These are phyloP conservation scores for Galerina marginata DNA, from an alignment of 768 basidiomycete species.

Conservation along the genomic window DNA sequence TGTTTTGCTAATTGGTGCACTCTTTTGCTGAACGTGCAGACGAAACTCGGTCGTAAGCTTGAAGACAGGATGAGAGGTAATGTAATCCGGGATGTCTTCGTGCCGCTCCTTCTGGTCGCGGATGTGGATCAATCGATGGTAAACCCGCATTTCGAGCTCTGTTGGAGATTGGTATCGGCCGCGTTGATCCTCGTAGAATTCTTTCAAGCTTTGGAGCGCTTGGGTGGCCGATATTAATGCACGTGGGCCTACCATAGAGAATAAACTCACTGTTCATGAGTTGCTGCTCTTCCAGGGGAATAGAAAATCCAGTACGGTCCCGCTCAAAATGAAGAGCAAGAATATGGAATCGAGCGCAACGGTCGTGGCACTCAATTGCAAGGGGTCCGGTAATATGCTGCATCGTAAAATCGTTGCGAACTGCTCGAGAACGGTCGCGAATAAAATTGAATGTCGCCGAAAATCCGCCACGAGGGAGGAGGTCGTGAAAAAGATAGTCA, in stretches of 20 bases:
- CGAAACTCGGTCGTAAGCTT: slow-evolving; percentile 85
- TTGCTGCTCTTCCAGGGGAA: slow-evolving; percentile 84
- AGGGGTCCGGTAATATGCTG: slow-evolving; percentile 78
- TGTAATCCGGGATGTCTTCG: slow-evolving; percentile 70
- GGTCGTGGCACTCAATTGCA: slow-evolving; percentile 90
- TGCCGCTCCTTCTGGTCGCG: slow-evolving; percentile 81
- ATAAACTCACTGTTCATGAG: slow-evolving; percentile 82
- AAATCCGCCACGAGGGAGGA: slow-evolving; percentile 75
- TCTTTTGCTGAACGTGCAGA: slow-evolving; percentile 77
- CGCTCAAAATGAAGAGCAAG: slow-evolving; percentile 75
- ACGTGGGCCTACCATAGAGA: not conserved
- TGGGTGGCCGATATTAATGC: not conserved
- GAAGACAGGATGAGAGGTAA: slow-evolving; percentile 77
- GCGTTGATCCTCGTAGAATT: slow-evolving; percentile 89
- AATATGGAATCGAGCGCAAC: slow-evolving; percentile 94
- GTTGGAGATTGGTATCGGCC: slow-evolving; percentile 72
- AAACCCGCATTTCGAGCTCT: slow-evolving; percentile 96
- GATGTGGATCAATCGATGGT: slow-evolving; percentile 91
- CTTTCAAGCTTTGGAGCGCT: slow-evolving; percentile 93
- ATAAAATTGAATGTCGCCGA: slow-evolving; percentile 80
- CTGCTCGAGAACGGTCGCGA: slow-evolving; percentile 88
- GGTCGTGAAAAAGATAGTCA: slow-evolving; percentile 89
- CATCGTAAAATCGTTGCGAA: slow-evolving; percentile 94
- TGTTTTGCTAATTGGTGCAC: slow-evolving; percentile 74
- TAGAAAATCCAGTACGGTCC: slow-evolving; percentile 59